Percentiles rank a stretch among this genome's conserved stretches.
Evolutionary conservation across 768 basidiomycete genomes (phyloP).

Genomic region (Ramaria sp.): DNA sequence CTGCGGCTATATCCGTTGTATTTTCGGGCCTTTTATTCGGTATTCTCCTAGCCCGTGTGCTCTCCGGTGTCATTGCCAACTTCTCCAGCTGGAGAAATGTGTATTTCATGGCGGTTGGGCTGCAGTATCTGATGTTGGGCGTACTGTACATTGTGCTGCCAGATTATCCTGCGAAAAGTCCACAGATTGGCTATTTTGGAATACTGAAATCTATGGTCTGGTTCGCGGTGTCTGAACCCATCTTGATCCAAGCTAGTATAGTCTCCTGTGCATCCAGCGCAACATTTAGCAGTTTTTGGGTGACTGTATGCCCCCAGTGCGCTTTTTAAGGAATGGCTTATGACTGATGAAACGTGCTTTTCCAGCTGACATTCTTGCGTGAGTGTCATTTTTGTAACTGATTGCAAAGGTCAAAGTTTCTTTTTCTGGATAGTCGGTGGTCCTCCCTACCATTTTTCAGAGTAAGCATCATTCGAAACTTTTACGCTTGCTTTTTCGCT

Average conservation of each 20-base stretch:
- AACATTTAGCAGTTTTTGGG: conserved; percentile 55
- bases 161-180: conserved; percentile 74
- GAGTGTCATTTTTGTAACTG: neutral
- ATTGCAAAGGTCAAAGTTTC: conserved; percentile 38
- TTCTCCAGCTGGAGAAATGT: conserved; percentile 63
- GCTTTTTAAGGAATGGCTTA: conserved; percentile 13
- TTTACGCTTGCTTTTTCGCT: neutral
- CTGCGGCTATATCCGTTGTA: conserved; percentile 66
- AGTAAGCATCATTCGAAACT: conserved; percentile 26
- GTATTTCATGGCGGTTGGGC: conserved; percentile 67
- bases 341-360: neutral
- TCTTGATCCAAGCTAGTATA: conserved; percentile 57
- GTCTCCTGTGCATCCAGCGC: conserved; percentile 50
- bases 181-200: conserved; percentile 39
- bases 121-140: conserved; percentile 48
- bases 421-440: conserved; percentile 66
- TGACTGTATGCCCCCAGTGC: conserved; percentile 13
- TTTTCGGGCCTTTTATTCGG: conserved; percentile 61
- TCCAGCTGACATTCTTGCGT: conserved; percentile 32
- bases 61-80: conserved; percentile 66
- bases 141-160: conserved; percentile 61
- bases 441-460: conserved; percentile 64
- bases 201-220: conserved; percentile 72
- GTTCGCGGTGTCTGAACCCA: conserved; percentile 66
- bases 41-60: conserved; percentile 60